Conservation (phyloP, 2,329 filamentous ascomycete species). For the Cladophialophora yegresii region DNA sequence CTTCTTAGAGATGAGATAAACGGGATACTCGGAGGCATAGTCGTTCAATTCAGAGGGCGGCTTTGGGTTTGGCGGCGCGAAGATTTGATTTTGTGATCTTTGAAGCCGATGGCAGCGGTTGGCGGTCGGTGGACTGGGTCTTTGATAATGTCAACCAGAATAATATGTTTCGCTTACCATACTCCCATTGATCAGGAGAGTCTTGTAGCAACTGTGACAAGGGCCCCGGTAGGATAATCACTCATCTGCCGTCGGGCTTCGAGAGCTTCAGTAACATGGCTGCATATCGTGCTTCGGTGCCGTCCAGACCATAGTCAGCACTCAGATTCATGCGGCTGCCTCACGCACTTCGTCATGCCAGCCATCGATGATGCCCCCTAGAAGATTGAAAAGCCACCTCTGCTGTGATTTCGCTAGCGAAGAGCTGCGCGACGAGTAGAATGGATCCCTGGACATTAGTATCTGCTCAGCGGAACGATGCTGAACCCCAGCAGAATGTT, state of each 20-base stretch:
- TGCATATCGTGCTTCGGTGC: not conserved
- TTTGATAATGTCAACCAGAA: not conserved
- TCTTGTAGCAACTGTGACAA: not conserved
- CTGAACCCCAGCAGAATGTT: not conserved
- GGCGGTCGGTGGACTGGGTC: not conserved
- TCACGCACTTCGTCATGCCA: not conserved
- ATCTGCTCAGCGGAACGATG: not conserved
- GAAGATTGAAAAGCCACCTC: not conserved
- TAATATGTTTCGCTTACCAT: not conserved
- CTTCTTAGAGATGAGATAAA: conserved; percentile 6
- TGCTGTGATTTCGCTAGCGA: not conserved
- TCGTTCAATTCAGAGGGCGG: not conserved
- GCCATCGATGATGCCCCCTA: not conserved
- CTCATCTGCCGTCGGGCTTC: not conserved
- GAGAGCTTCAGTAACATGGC: not conserved
- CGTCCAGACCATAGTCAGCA: not conserved
- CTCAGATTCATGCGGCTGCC: not conserved
- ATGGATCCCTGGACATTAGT: not conserved
- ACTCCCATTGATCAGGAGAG: not conserved
- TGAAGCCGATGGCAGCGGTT: not conserved
- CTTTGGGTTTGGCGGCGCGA: not conserved
- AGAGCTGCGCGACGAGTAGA: not conserved
- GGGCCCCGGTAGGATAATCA: not conserved
- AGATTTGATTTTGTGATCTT: not conserved
- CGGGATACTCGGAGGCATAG: not conserved